phyloP scores from a whole-genome alignment of 1,284 basidiomycete genomes.

The Cystobasidiaceae sp. region DNA sequence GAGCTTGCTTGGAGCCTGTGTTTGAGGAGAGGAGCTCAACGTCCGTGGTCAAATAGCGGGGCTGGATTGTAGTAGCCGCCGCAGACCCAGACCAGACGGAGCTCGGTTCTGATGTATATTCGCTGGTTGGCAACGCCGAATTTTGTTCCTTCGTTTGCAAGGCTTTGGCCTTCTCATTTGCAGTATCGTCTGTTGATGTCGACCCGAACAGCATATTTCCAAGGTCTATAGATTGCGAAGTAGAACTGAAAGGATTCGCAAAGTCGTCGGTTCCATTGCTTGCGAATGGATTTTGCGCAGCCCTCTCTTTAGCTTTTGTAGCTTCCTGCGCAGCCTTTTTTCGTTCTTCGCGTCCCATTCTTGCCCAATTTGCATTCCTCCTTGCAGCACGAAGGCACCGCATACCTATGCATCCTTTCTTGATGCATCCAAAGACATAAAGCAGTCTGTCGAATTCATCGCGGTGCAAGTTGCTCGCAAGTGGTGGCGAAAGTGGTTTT shows the following conservation, averaged over 20 bases:
- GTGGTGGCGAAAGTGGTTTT: not conserved
- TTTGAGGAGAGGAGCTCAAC: too few relatives aligned
- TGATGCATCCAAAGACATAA: slow-evolving; percentile 21
- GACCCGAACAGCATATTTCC: too few relatives aligned
- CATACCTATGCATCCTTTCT: slow-evolving; percentile 23
- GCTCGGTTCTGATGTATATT: too few relatives aligned
- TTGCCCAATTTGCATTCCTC: not conserved
- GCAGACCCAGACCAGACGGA: too few relatives aligned
- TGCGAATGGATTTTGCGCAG: slow-evolving; percentile 19
- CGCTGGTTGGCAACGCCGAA: too few relatives aligned
- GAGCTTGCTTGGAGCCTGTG: too few relatives aligned
- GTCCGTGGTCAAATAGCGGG: too few relatives aligned
- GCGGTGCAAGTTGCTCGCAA: slow-evolving; percentile 14
- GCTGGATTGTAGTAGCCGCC: too few relatives aligned
- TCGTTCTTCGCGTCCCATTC: not conserved
- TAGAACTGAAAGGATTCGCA: not conserved
- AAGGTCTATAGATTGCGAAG: not conserved
- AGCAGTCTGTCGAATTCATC: slow-evolving; percentile 26
- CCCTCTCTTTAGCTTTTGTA: slow-evolving; percentile 3
- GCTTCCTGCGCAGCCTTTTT: not conserved
- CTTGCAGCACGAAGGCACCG: slow-evolving; percentile 4
- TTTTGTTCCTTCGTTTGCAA: too few relatives aligned
- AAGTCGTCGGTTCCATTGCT: not conserved
- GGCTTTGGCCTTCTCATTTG: too few relatives aligned
- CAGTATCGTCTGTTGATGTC: too few relatives aligned